Evolutionary conservation across 306 rosid species (phyloP).

Genomic region (Lathyrus aphaca): DNA sequence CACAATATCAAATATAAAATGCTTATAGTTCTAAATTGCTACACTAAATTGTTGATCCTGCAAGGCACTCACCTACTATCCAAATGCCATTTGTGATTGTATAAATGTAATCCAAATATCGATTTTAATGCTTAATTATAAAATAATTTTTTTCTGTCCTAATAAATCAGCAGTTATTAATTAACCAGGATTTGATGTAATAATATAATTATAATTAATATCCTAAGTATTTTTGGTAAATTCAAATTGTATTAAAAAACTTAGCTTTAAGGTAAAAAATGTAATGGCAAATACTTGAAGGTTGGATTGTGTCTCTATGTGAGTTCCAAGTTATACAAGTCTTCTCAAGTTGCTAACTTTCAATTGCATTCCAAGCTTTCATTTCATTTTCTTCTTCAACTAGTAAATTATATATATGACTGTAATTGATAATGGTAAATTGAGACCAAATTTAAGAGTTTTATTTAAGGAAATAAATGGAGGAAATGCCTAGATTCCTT

Average conservation of each 20-base stretch:
- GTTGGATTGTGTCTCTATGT: conserved; percentile 57
- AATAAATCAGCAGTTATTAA: conserved; percentile 26
- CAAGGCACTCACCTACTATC: neutral
- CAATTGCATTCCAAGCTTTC: conserved; percentile 61
- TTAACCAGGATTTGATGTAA: conserved; percentile 24
- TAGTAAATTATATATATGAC: conserved; percentile 10
- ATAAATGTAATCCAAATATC: neutral
- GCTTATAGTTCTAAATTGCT: neutral
- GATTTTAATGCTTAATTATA: conserved; percentile 11
- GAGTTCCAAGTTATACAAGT: conserved; percentile 57
- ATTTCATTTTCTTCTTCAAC: conserved; percentile 42
- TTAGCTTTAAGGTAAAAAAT: conserved; percentile 59
- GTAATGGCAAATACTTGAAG: conserved; percentile 52
- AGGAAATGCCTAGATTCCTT: conserved; percentile 55
- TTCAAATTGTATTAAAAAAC: conserved; percentile 35
- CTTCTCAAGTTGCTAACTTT: conserved; percentile 51
- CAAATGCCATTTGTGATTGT: neutral
- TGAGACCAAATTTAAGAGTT: conserved; percentile 27
- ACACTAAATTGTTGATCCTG: neutral
- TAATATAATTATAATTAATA: neutral
- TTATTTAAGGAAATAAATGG: conserved; percentile 46
- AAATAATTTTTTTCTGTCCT: neutral
- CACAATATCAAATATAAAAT: no score
- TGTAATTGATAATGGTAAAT: conserved; percentile 30
- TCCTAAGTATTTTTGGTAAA: neutral